phyloP scores from a whole-genome alignment of 2,329 filamentous ascomycete species.

The Verticillium dahliae region DNA sequence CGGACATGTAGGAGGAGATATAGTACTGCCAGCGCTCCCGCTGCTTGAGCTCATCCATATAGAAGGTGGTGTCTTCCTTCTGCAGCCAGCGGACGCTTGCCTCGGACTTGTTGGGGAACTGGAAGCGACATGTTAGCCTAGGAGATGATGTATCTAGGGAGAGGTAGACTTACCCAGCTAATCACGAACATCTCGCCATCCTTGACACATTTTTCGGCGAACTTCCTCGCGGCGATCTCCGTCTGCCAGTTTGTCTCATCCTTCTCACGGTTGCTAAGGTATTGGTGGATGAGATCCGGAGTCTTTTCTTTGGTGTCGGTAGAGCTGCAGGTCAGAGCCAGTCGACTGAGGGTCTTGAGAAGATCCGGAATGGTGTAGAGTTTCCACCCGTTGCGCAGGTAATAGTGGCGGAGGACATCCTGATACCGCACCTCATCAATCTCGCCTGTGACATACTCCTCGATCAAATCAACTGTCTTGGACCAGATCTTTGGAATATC shows the following conservation, averaged over 20 bases:
- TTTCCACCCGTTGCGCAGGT: slow-evolving; percentile 85
- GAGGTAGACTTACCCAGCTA: slow-evolving; percentile 66
- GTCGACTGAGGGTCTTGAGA: slow-evolving; percentile 71
- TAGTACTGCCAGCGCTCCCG: slow-evolving; percentile 91
- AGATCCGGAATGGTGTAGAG: slow-evolving; percentile 90
- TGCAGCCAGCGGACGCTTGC: slow-evolving; percentile 67
- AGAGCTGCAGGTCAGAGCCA: slow-evolving; percentile 76
- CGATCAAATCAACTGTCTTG: slow-evolving; percentile 77
- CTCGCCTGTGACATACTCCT: slow-evolving; percentile 77
- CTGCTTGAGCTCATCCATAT: slow-evolving; percentile 80
- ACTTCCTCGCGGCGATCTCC: slow-evolving; percentile 85
- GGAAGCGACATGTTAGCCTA: slow-evolving; percentile 26
- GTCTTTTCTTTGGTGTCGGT: slow-evolving; percentile 90
- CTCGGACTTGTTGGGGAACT: slow-evolving; percentile 62
- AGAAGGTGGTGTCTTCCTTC: slow-evolving; percentile 69
- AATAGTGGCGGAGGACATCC: slow-evolving; percentile 86
- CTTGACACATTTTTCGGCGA: slow-evolving; percentile 87
- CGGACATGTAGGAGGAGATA: slow-evolving; percentile 81
- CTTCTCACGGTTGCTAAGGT: slow-evolving; percentile 72
- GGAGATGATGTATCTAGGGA: not conserved
- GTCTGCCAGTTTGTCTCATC: slow-evolving; percentile 84
- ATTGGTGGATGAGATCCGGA: slow-evolving; percentile 80
- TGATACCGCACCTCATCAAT: slow-evolving; percentile 80
- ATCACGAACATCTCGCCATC: slow-evolving; percentile 89
- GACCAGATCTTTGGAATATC: slow-evolving; percentile 69